These are phyloP conservation scores for Glycine soja DNA, from an alignment of 306 rosid genomes.

Conservation along the genomic window DNA sequence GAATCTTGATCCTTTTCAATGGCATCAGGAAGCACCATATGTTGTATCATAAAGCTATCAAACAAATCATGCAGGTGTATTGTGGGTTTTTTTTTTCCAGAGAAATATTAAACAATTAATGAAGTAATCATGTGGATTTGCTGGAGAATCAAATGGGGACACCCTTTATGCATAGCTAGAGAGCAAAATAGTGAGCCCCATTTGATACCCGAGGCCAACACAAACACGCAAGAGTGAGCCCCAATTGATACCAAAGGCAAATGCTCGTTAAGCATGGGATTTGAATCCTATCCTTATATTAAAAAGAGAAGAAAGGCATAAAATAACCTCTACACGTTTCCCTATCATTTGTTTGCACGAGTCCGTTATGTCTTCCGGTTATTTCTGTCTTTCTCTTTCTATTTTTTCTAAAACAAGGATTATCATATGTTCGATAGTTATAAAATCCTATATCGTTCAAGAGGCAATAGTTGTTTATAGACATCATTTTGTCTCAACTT, in stretches of 20 bases:
- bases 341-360: not conserved
- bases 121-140: constrained; percentile 30
- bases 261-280: constrained; percentile 19
- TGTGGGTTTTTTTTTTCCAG: not conserved
- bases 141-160: constrained; percentile 34
- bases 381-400: not conserved
- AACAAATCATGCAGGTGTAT: constrained; percentile 27
- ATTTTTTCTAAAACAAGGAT: too few species aligned
- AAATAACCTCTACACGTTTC: not conserved
- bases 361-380: not conserved
- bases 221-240: constrained; percentile 36
- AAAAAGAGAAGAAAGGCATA: not conserved
- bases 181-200: constrained; percentile 42
- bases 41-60: not conserved
- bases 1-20: constrained; percentile 17
- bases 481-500: too few species aligned
- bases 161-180: not conserved
- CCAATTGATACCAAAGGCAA: constrained; percentile 44
- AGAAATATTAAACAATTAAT: not conserved
- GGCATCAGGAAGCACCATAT: not conserved
- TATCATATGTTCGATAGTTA: too few species aligned
- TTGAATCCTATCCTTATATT: constrained; percentile 23
- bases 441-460: too few species aligned
- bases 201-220: constrained; percentile 41
- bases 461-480: too few species aligned